Evolutionary conservation across 495 filamentous ascomycete genomes (phyloP), one percentile per base, ranked within the genome.

Genomic region (Aspergillus ostianus): DNA sequence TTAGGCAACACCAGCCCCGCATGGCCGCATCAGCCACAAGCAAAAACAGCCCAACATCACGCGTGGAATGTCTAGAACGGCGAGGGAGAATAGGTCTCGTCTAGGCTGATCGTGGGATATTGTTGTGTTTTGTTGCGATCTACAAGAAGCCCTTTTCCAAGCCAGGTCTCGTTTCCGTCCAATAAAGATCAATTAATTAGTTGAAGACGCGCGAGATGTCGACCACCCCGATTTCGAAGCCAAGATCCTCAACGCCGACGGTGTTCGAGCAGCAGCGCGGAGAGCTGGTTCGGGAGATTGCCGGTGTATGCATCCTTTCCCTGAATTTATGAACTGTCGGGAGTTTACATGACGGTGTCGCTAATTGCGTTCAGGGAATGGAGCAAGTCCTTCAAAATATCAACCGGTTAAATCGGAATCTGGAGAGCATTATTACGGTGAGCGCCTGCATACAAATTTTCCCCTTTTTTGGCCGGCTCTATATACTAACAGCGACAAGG

Each of bases 351-450:
- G 29, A 10, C 12, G 13, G 36, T 15, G 4, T 47, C 46, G 26
- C 18, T 50, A 36, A 45, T 21, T 15, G 15, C 36, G 18, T 56
- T 5, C 60, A 95, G 91, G 88, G 86, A 70, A 89, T 98, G 73
- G 94, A 98, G 64, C 85, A 93, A 67, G 93, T 97, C 51, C 89
- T 98, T 53, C 90, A 92, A 63, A 96, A 96, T 67, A 91, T 98
- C 73, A 98, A 98, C 73, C 90, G 92, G 62, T 77, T 98, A 53
- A 98, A 97, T 72, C 89, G 94, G 29, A 90, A 87, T 41, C 74
- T 98, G 32, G 94, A 98, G 70, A 90, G 92, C 53, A 87, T 97
- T n/a, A 92, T 95, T 59, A 85, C 90, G 36, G 93, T 94, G 75
- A 27, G 84, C 73, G 6, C 4, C 48, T 48, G 20, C 48, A 12